Conservation (phyloP, 371 early-diverging fungal genomes). For the Rhizomucor miehei region DNA sequence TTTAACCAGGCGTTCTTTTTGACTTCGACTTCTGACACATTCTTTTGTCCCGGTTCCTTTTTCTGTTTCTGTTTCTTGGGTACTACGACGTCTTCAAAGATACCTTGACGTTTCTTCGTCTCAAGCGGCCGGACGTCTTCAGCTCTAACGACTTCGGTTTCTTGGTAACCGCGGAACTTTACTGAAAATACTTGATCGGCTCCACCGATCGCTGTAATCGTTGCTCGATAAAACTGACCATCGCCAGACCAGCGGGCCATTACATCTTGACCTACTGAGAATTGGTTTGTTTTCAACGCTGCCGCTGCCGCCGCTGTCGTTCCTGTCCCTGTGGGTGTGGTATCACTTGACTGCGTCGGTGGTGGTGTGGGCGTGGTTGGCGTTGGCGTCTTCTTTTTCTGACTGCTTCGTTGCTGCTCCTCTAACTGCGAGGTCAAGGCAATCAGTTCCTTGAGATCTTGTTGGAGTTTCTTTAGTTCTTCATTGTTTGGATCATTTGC, state of each 20-base stretch:
- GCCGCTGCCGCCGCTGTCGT: slow-evolving; percentile 12
- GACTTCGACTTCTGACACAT: slow-evolving; percentile 63
- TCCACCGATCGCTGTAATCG: slow-evolving; percentile 64
- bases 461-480: slow-evolving; percentile 65
- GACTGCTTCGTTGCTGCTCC: slow-evolving; percentile 14
- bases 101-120: slow-evolving; percentile 37
- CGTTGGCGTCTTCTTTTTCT: slow-evolving; percentile 3
- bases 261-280: slow-evolving; percentile 55
- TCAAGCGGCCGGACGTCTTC: slow-evolving; percentile 55
- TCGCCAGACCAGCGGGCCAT: slow-evolving; percentile 55
- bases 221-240: slow-evolving; percentile 59
- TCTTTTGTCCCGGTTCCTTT: slow-evolving; percentile 28
- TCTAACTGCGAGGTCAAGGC: slow-evolving; percentile 49
- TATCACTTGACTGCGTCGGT: not conserved
- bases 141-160: slow-evolving; percentile 53
- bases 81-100: slow-evolving; percentile 38
- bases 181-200: slow-evolving; percentile 66
- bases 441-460: slow-evolving; percentile 73
- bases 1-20: slow-evolving; percentile 81
- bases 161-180: slow-evolving; percentile 59
- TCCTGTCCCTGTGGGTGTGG: slow-evolving; percentile 4
- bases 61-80: slow-evolving; percentile 22
- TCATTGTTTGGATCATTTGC: slow-evolving; percentile 65
- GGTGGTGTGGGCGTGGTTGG: slow-evolving; percentile 6
- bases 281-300: slow-evolving; percentile 23